Conservation (phyloP, 2,329 filamentous ascomycete species). For the Aspergillus cejpii region DNA sequence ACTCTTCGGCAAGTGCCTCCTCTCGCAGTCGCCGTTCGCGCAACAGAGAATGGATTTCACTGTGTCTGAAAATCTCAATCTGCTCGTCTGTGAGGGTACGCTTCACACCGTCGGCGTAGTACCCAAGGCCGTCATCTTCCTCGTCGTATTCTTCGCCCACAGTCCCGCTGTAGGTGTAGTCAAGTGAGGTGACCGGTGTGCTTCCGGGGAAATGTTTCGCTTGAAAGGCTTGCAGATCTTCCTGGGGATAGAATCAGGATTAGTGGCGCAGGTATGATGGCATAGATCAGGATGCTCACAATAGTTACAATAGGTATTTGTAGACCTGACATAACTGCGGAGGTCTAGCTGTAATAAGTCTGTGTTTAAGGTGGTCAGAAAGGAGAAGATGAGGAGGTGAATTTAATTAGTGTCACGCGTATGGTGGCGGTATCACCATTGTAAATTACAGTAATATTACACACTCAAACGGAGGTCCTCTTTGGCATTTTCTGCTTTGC, state of each 20-base stretch:
- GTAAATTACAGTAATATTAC: not conserved
- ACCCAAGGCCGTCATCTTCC: conserved; percentile 61
- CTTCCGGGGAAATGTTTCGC: conserved; percentile 50
- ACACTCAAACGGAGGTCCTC: too few species aligned
- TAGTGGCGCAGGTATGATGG: not conserved
- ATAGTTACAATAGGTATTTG: conserved; percentile 33
- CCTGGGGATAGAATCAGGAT: conserved; percentile 35
- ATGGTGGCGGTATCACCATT: too few species aligned
- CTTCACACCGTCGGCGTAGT: conserved; percentile 79
- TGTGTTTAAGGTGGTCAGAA: too few species aligned
- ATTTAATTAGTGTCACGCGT: too few species aligned
- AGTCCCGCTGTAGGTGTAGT: not conserved
- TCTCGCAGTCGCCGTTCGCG: conserved; percentile 42
- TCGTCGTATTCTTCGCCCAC: conserved; percentile 17
- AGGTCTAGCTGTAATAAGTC: too few species aligned
- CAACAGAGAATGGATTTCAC: conserved; percentile 69
- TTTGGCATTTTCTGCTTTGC: too few species aligned
- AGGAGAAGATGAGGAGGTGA: too few species aligned
- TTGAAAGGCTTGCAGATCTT: conserved; percentile 55
- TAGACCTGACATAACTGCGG: conserved; percentile 5
- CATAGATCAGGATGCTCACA: conserved; percentile 17
- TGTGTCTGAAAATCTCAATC: conserved; percentile 83
- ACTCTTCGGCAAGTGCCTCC: conserved; percentile 24
- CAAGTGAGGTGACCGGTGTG: conserved; percentile 3
- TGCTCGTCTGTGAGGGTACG: conserved; percentile 87